Base-by-base conservation (phyloP, 192 early-diverging fungal species). In the Coemansia sp. region DNA sequence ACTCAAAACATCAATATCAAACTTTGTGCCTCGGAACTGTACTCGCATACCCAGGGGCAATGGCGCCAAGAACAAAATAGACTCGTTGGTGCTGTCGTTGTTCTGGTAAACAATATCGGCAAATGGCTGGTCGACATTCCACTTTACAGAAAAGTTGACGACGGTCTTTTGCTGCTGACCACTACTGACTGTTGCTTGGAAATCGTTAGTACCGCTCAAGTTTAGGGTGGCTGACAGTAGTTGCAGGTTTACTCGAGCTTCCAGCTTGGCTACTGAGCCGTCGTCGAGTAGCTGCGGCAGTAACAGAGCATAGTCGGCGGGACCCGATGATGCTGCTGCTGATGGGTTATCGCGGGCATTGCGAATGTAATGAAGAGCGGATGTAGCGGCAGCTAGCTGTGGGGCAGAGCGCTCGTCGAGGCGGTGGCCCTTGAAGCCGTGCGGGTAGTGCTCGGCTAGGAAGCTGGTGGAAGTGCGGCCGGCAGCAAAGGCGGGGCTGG, bases 381-480 rank as follows among this genome's bases (percentile, higher is more conserved):
- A 90, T 0, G 90, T 72, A 13, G 89, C 50, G 1, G 93, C 84
- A 5, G 89, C 87, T n/a, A 98, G 86, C 69, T 94, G 81, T 15
- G 71, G 60, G 16, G 87, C 65, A 0, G 87, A 70, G 18, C 74
- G 72, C 7, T 68, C 53, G 15, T 87, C 89, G 29, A 95, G 81
- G 1, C 67, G 31, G 74, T 90, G 89, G 43, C 95, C 93, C 76
- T 90, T 90, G 88, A 95, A 97, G 8, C 94, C 96, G 20, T 78
- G 64, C 8, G 95, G 95, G 75, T 96, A 98, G 67, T 96, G 92
- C 78, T 95, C 91, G 10, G 90, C 89, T 68, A 98, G 84, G 82
- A 95, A 96, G 52, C 90, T 87, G 31, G 96, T 98, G 8, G 91
- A 89, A 70, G 93, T 89, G 66, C 87, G 89, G 39, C 96, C 96